phyloP scores from a whole-genome alignment of 768 basidiomycete species.

The Pisolithus tinctorius region DNA sequence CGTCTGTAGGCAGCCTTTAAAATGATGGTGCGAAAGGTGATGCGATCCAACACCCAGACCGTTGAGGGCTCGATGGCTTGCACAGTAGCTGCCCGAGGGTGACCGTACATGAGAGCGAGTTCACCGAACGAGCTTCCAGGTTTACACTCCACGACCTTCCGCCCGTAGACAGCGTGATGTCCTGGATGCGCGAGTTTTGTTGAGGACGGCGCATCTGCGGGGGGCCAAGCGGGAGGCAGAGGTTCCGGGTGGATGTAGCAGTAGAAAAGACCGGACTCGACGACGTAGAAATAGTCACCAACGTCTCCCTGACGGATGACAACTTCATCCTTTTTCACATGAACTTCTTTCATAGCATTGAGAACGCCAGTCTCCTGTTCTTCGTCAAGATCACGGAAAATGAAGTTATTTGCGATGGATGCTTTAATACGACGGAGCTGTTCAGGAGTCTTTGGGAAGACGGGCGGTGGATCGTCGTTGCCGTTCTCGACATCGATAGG shows the following conservation, averaged over 20 bases:
- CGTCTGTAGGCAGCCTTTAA: conserved; percentile 87
- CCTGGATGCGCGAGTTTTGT: conserved; percentile 56
- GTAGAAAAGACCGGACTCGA: conserved; percentile 81
- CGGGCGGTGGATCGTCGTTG: conserved; percentile 60
- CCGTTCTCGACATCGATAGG: conserved; percentile 80
- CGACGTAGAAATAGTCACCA: conserved; percentile 96
- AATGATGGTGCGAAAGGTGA: conserved; percentile 97
- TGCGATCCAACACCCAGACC: conserved; percentile 93
- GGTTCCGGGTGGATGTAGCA: conserved; percentile 74
- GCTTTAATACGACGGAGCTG: conserved; percentile 84
- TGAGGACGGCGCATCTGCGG: conserved; percentile 32
- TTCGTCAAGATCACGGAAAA: conserved; percentile 94
- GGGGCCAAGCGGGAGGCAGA: conserved; percentile 51
- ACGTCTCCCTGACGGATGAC: conserved; percentile 96
- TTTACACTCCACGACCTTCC: conserved; percentile 77
- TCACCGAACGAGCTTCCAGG: conserved; percentile 91
- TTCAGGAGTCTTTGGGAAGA: conserved; percentile 71
- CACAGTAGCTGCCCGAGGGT: conserved; percentile 92
- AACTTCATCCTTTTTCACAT: conserved; percentile 66
- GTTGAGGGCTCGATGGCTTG: conserved; percentile 76
- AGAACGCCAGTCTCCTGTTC: conserved; percentile 92
- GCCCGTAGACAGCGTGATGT: conserved; percentile 67
- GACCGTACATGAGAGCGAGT: conserved; percentile 96
- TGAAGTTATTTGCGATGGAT: conserved; percentile 83
- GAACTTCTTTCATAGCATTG: conserved; percentile 90